Percentiles rank a stretch among this genome's conserved stretches.
Conservation (phyloP, 2,329 filamentous ascomycete species). For the Diaporthe ilicicola region DNA sequence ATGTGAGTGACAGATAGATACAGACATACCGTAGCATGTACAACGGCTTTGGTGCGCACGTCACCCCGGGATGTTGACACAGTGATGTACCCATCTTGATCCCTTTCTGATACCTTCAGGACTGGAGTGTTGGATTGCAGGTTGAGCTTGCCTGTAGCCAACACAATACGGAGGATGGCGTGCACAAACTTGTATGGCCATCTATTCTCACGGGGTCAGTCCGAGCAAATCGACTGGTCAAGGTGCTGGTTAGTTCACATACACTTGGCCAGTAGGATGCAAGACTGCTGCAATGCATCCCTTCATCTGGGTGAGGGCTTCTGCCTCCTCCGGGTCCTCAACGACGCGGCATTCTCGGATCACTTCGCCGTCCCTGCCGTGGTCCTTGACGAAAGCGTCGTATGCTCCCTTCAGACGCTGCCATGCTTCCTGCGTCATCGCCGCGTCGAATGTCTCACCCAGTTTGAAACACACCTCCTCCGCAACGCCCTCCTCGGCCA, state of each 20-base stretch:
- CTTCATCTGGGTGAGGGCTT: constrained; percentile 44
- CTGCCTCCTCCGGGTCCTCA: constrained; percentile 38
- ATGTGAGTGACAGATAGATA: too few species aligned
- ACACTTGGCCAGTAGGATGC: constrained; percentile 39
- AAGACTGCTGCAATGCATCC: constrained; percentile 40
- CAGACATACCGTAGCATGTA: constrained; percentile 32
- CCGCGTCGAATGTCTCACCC: constrained; percentile 44
- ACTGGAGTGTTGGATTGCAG: constrained; percentile 41
- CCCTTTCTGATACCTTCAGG: constrained; percentile 36
- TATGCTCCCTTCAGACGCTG: constrained; percentile 39
- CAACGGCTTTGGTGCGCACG: constrained; percentile 30
- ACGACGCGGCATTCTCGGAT: constrained; percentile 37
- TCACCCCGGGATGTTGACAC: constrained; percentile 32
- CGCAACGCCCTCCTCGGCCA: constrained; percentile 36
- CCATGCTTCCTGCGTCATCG: constrained; percentile 44
- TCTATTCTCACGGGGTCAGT: background rate
- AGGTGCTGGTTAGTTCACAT: background rate
- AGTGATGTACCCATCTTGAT: constrained; percentile 39
- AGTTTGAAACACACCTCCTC: constrained; percentile 42
- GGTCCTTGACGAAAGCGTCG: constrained; percentile 40
- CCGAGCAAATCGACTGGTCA: background rate
- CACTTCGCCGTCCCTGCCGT: constrained; percentile 41
- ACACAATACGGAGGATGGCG: constrained; percentile 30
- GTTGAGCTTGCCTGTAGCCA: constrained; percentile 35
- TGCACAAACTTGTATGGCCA: constrained; percentile 35